Evolutionary conservation across 768 basidiomycete genomes (phyloP), one percentile per base, ranked within the genome.

Genomic region (Leccinum incarnatum): DNA sequence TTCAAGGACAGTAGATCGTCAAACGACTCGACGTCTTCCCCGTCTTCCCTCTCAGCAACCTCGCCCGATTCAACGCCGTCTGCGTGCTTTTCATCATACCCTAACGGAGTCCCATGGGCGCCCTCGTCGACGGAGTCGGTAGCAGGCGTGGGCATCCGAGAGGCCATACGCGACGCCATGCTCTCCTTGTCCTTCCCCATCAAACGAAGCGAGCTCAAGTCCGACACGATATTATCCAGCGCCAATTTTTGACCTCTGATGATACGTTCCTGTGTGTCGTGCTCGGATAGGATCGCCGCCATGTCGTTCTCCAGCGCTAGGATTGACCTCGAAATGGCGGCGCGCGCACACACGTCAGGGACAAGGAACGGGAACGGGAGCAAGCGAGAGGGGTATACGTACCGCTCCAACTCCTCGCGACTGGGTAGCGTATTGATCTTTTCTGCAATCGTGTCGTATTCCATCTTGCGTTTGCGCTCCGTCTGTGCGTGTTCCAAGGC

Each of bases 361-460:
- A 46, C 14, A 5, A n/a, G 50, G n/a, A 9, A 51, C 9, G 29
- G 9, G 7, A 37, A 7, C 30, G 11, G 1, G 29, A 29, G 27
- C 27, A 1, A 29, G 27, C 8, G 27, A 2, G 27, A 27, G n/a
- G 8, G 32, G 8, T 55, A n/a, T 25, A 81, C 88, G 65, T 66
- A 94, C 92, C 79, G 81, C 67, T 88, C 85, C 15, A 93, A 78
- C 65, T 93, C 93, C 9, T 87, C 85, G 54, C 92, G 79, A 61
- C 79, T 86, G 4, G 91, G 90, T 3, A 93, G 73, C 17, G 83
- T 82, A 65, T 92, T 91, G 51, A 93, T 84, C 70, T 87, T 91
- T 74, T 93, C 93, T 3, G 93, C 83, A 40, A 94, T 82, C 49
- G 81, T 76, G 76, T 94, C 92, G 68, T 94, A 94, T 67, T 94